A percentile compares a stretch with the other conserved stretches of the same genome.
Evolutionary conservation across 345 rosid genomes (phyloP).

Genomic region (Arabis alpina): DNA sequence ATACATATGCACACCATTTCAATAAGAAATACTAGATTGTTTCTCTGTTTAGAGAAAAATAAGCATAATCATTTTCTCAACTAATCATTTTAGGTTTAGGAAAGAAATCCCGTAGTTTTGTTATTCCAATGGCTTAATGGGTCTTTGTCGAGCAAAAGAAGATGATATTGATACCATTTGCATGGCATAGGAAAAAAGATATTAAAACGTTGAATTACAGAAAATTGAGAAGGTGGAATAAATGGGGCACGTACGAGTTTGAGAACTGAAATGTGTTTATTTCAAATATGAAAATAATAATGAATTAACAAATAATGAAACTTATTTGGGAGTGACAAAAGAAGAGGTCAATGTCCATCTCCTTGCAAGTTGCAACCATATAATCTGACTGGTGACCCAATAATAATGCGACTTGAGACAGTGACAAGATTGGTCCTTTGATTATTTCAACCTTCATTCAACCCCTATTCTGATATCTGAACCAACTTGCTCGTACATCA

Average conservation of each 20-base stretch:
- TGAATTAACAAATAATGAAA: background rate
- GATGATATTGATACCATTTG: constrained; percentile 23
- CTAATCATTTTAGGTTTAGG: too few species aligned
- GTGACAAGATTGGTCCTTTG: constrained; percentile 27
- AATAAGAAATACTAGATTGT: too few species aligned
- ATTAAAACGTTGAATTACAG: background rate
- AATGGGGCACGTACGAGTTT: background rate
- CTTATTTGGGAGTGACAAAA: background rate
- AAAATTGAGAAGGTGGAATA: too few species aligned
- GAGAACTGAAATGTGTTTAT: background rate
- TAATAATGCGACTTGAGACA: constrained; percentile 35
- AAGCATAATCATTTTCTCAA: too few species aligned
- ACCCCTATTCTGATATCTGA: constrained; percentile 10
- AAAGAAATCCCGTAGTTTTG: background rate
- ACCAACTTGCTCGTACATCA: constrained; percentile 34
- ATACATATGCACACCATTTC: background rate
- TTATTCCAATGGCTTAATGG: background rate
- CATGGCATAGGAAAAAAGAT: background rate
- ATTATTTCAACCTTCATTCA: constrained; percentile 39
- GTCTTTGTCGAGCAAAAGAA: background rate
- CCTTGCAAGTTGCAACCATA: constrained; percentile 38
- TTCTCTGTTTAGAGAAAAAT: too few species aligned
- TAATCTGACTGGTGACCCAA: constrained; percentile 32
- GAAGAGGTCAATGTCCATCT: constrained; percentile 28
- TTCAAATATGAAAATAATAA: constrained; percentile 1